A percentile compares a stretch with the other conserved stretches of the same genome.
Evolutionary conservation across 768 basidiomycete species (phyloP).

Genomic region (Amanita exitialis): DNA sequence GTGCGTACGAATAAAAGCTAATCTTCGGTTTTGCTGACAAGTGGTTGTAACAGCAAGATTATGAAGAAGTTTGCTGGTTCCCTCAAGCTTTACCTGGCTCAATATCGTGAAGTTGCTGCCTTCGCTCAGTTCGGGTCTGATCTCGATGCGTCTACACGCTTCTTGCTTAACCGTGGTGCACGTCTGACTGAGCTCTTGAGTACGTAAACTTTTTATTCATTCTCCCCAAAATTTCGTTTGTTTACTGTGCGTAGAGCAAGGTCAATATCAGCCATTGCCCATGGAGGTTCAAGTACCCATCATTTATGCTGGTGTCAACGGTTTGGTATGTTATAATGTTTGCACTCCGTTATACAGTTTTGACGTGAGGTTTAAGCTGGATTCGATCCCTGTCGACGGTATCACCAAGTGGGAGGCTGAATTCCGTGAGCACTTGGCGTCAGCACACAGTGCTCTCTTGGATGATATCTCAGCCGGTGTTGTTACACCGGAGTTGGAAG

Average conservation of each 20-base stretch:
- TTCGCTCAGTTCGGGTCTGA: constrained; percentile 99
- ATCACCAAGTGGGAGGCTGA: constrained; percentile 90
- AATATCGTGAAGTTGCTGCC: constrained; percentile 99
- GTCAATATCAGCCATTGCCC: constrained; percentile 91
- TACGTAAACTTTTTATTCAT: constrained; percentile 25
- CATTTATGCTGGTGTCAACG: constrained; percentile 99
- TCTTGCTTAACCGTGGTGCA: constrained; percentile 95
- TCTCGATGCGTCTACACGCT: constrained; percentile 98
- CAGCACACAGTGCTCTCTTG: constrained; percentile 67
- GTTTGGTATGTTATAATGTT: constrained; percentile 57
- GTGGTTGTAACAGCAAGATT: constrained; percentile 55
- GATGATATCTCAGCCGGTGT: constrained; percentile 75
- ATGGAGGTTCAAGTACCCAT: constrained; percentile 98
- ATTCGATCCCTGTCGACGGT: constrained; percentile 90
- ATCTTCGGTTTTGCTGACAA: constrained; percentile 4
- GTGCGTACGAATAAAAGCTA: constrained; percentile 36
- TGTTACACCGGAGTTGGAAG: constrained; percentile 86
- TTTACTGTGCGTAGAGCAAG: constrained; percentile 62
- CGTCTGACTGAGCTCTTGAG: constrained; percentile 95
- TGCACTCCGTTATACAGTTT: neutral
- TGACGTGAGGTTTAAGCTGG: constrained; percentile 44
- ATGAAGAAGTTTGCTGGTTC: constrained; percentile 99
- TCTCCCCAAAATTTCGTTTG: constrained; percentile 9
- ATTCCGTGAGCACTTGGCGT: constrained; percentile 80
- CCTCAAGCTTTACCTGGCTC: constrained; percentile 98